These are phyloP conservation scores for Eucommia ulmoides DNA, from an alignment of 257 asterid genomes.

Conservation along the genomic window DNA sequence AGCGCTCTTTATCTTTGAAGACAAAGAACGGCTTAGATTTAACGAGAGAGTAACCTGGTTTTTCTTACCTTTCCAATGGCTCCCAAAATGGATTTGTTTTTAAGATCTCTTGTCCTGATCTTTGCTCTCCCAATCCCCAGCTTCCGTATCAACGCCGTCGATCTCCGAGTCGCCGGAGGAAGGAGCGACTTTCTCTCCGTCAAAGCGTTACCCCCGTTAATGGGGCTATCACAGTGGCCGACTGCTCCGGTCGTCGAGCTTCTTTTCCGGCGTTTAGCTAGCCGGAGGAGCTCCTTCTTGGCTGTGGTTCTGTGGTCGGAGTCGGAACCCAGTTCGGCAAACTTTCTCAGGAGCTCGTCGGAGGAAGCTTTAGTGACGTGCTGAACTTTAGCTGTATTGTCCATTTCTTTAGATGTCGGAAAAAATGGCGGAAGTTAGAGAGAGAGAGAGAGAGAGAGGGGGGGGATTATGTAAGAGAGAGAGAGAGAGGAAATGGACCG, in stretches of 20 bases:
- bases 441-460: constrained; percentile 5
- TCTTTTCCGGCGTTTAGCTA: constrained; percentile 37
- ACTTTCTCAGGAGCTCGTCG: constrained; percentile 68
- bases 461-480: constrained; percentile 6
- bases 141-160: constrained; percentile 25
- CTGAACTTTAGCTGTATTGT: constrained; percentile 35
- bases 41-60: too few relatives aligned
- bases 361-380: constrained; percentile 72
- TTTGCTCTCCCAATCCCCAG: constrained; percentile 42
- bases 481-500: constrained; percentile 3
- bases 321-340: constrained; percentile 53
- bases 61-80: constrained; percentile 49
- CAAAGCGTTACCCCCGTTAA: constrained; percentile 7
- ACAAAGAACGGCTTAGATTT: too few relatives aligned
- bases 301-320: constrained; percentile 15
- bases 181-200: constrained; percentile 53
- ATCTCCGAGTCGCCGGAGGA: constrained; percentile 24
- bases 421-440: background rate
- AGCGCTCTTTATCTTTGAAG: too few relatives aligned
- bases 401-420: constrained; percentile 15
- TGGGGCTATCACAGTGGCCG: background rate
- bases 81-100: constrained; percentile 41
- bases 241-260: constrained; percentile 6
- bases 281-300: constrained; percentile 29
- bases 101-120: constrained; percentile 43